Percentiles rank a stretch among this genome's conserved stretches.
Evolutionary conservation across 352 stramenopile species (phyloP).

Genomic region (Pythium grandisporangium): DNA sequence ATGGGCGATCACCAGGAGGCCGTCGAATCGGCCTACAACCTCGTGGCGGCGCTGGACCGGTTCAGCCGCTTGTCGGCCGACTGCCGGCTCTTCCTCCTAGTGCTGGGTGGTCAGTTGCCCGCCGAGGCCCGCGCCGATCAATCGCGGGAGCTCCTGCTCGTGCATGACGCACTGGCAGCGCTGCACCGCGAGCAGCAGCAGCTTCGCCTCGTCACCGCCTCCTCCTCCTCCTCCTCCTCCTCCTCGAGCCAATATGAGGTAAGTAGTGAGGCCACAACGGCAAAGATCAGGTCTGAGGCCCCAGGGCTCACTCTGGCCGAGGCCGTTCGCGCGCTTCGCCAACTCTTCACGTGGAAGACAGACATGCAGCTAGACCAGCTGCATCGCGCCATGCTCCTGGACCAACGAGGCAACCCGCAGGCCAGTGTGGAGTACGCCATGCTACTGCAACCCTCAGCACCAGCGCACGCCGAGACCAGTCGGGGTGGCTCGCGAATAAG

Average conservation of each 20-base stretch:
- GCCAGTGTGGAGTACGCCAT: constrained; percentile 36
- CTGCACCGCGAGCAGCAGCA: constrained; percentile 44
- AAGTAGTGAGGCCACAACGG: no score
- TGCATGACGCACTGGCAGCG: constrained; percentile 37
- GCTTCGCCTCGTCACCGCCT: no score
- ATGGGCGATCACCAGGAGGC: constrained; percentile 18
- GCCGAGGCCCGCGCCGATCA: constrained; percentile 37
- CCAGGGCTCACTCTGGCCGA: constrained; percentile 32
- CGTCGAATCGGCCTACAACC: constrained; percentile 57
- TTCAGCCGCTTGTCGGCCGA: constrained; percentile 28
- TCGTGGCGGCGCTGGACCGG: constrained; percentile 28
- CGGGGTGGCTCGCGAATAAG: constrained; percentile 7
- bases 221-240: no score
- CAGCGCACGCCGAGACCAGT: background rate
- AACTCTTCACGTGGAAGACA: constrained; percentile 56
- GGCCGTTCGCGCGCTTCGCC: constrained; percentile 29
- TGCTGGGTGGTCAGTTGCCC: constrained; percentile 30
- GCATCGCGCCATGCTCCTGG: constrained; percentile 30
- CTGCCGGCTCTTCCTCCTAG: constrained; percentile 44
- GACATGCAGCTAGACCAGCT: constrained; percentile 30
- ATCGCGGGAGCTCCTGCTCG: constrained; percentile 20
- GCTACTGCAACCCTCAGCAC: constrained; percentile 19
- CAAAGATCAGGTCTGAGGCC: no score
- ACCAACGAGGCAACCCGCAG: constrained; percentile 19
- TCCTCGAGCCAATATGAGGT: no score